These are phyloP conservation scores for Chaetomiaceae sp. DNA, from an alignment of 2,329 filamentous ascomycete genomes.

Conservation along the genomic window DNA sequence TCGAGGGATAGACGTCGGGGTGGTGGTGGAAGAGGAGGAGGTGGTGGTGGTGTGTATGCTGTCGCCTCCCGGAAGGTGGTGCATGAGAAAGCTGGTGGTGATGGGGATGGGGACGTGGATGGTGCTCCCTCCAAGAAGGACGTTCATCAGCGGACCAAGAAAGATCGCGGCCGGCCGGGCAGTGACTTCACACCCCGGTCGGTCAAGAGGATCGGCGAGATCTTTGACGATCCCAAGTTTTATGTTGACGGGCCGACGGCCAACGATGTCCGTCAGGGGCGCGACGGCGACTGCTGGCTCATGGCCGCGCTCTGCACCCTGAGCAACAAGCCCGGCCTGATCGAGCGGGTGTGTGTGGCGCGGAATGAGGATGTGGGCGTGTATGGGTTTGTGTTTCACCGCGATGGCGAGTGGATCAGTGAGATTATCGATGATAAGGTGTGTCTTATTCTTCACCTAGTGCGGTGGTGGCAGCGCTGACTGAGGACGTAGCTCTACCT, in stretches of 20 bases:
- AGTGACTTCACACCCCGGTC: constrained; percentile 40
- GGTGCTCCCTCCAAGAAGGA: neutral
- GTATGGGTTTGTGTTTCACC: constrained; percentile 80
- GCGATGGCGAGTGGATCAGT: constrained; percentile 69
- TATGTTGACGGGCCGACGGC: constrained; percentile 73
- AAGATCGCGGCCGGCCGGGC: constrained; percentile 18
- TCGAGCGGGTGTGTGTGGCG: constrained; percentile 69
- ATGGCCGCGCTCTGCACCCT: constrained; percentile 76
- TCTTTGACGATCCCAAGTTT: constrained; percentile 73
- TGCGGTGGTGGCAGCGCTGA: neutral
- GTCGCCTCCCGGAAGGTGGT: too few relatives aligned
- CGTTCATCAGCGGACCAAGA: neutral
- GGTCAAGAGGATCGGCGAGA: constrained; percentile 68
- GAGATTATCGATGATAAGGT: constrained; percentile 55
- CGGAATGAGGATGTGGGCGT: constrained; percentile 70
- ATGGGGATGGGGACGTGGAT: too few relatives aligned
- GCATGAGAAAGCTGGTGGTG: too few relatives aligned
- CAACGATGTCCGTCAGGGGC: constrained; percentile 74
- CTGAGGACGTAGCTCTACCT: constrained; percentile 42
- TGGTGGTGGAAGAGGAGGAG: neutral
- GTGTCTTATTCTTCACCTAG: neutral
- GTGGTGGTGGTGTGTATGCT: neutral
- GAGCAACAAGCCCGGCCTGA: constrained; percentile 66
- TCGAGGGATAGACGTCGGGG: neutral
- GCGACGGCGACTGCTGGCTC: constrained; percentile 80